These are phyloP conservation scores for Thinopyrum obtusiflorum DNA, from an alignment of 202 grass and related monocot species.

Conservation along the genomic window DNA sequence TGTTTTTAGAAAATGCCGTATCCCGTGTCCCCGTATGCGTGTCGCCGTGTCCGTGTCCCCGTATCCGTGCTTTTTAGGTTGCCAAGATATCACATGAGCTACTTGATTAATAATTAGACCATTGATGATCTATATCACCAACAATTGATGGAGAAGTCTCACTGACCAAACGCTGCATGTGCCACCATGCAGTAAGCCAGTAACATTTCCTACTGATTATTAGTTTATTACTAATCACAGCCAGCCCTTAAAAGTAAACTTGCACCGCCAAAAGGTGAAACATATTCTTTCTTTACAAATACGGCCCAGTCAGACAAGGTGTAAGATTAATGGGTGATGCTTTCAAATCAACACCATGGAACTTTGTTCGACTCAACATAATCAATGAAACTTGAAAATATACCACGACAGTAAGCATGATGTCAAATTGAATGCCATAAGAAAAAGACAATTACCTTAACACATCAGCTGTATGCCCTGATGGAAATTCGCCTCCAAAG, in stretches of 20 bases:
- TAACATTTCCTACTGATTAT: no score
- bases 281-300: background rate
- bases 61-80: no score
- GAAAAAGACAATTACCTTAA: constrained; percentile 55
- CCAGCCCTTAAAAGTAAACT: constrained; percentile 1
- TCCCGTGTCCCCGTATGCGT: no score
- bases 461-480: constrained; percentile 95
- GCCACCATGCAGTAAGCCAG: no score
- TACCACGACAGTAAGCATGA: background rate
- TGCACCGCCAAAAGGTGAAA: constrained; percentile 1
- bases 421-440: background rate
- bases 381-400: background rate
- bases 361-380: constrained; percentile 1
- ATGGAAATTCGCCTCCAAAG: constrained; percentile 99
- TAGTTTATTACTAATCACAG: background rate
- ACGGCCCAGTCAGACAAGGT: background rate
- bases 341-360: background rate
- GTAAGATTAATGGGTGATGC: background rate
- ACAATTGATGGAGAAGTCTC: background rate
- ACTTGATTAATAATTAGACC: background rate
- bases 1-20: no score
- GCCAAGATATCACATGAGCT: background rate
- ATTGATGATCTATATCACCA: constrained; percentile 12
- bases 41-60: no score
- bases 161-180: background rate